Evolutionary conservation across 192 early-diverging fungal genomes (phyloP).

Genomic region (Coemansia sp.): DNA sequence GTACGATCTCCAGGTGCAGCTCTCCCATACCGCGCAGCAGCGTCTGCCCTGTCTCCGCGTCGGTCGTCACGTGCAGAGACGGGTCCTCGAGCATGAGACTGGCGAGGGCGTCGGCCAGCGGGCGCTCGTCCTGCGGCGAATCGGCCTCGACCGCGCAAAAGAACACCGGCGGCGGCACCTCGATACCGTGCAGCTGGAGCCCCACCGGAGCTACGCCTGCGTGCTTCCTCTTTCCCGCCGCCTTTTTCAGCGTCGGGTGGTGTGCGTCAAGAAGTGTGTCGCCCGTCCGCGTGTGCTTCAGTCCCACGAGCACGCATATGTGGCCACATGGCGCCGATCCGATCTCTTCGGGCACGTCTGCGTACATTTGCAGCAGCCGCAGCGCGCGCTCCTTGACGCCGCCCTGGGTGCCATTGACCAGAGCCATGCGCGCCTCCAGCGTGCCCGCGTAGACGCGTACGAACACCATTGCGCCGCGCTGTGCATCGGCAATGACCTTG

Average conservation of each 20-base stretch:
- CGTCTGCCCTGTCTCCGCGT: conserved; percentile 88
- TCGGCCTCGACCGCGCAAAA: conserved; percentile 76
- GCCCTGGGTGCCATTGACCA: conserved; percentile 69
- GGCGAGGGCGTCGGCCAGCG: conserved; percentile 72
- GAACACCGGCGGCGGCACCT: conserved; percentile 87
- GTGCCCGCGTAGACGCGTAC: conserved; percentile 86
- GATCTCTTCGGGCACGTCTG: conserved; percentile 86
- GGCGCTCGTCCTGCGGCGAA: conserved; percentile 75
- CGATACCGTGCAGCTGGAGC: conserved; percentile 71
- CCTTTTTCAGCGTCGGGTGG: conserved; percentile 38
- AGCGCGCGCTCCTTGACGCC: conserved; percentile 75
- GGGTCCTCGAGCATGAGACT: conserved; percentile 85
- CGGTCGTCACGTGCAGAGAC: conserved; percentile 68
- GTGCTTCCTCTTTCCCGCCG: neutral
- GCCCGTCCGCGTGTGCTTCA: conserved; percentile 84
- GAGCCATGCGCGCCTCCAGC: conserved; percentile 66
- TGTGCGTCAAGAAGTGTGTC: conserved; percentile 75
- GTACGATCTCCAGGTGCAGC: conserved; percentile 89
- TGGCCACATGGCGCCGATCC: conserved; percentile 70
- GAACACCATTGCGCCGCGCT: conserved; percentile 89
- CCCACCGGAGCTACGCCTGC: conserved; percentile 28
- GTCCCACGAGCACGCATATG: conserved; percentile 82
- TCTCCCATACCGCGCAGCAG: conserved; percentile 93
- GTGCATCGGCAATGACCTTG: conserved; percentile 85
- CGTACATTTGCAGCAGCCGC: conserved; percentile 90